Conservation (phyloP, 345 rosid species). For the Hibiscus syriacus region DNA sequence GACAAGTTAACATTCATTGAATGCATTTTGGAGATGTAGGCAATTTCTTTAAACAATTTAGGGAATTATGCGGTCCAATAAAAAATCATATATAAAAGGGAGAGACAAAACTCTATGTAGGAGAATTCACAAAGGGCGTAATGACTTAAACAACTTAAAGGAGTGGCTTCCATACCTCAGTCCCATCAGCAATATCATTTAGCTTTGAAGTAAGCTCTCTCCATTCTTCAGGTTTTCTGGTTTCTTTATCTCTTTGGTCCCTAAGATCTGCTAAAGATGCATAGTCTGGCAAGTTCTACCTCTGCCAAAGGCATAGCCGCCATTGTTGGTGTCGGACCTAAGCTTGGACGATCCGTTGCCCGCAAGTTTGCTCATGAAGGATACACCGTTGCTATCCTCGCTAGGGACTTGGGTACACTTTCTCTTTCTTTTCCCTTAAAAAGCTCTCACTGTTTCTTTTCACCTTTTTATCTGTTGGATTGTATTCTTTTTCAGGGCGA, state of each 20-base stretch:
- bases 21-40: too few species aligned
- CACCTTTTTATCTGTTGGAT: background rate
- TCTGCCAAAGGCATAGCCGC: conserved; percentile 75
- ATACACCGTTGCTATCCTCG: conserved; percentile 89
- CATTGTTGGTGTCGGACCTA: conserved; percentile 92
- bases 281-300: conserved; percentile 56
- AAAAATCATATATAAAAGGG: too few species aligned
- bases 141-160: conserved; percentile 10
- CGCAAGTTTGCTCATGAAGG: conserved; percentile 94
- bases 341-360: conserved; percentile 85
- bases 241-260: background rate
- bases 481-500: conserved; percentile 37
- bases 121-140: conserved; percentile 1
- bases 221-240: background rate
- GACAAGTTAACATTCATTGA: too few species aligned
- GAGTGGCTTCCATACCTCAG: background rate
- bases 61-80: too few species aligned
- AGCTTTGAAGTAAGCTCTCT: background rate
- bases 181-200: background rate
- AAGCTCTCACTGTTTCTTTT: background rate
- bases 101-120: background rate
- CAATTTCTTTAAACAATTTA: too few species aligned
- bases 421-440: background rate
- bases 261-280: conserved; percentile 32
- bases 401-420: conserved; percentile 83